Percentiles rank a stretch among this genome's conserved stretches.
phyloP scores from a whole-genome alignment of 495 filamentous ascomycete genomes.

The Evansstolkia leycettana region DNA sequence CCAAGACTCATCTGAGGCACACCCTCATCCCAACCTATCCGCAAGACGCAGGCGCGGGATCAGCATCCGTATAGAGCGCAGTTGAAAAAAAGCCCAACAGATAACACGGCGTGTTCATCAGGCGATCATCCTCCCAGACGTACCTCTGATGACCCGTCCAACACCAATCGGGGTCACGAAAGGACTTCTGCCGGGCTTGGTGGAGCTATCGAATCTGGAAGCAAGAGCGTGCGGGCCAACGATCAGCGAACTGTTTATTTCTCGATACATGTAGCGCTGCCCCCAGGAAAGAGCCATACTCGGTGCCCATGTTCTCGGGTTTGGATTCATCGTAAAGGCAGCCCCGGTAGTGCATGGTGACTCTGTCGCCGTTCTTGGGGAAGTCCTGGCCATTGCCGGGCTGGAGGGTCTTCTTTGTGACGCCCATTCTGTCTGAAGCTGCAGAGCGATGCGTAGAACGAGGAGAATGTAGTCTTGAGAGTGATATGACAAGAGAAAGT shows the following conservation, averaged over 20 bases:
- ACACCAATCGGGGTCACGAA: slow-evolving; percentile 60
- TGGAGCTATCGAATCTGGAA: slow-evolving; percentile 68
- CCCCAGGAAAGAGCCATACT: slow-evolving; percentile 26
- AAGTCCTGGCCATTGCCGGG: slow-evolving; percentile 40
- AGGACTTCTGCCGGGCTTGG: slow-evolving; percentile 39
- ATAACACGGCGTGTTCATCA: too few relatives aligned
- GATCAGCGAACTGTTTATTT: background rate
- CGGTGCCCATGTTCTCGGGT: slow-evolving; percentile 33
- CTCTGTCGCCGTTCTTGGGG: slow-evolving; percentile 49
- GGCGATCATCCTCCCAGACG: slow-evolving; percentile 4
- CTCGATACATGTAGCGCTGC: background rate
- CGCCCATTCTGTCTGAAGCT: slow-evolving; percentile 38
- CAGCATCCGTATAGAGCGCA: too few relatives aligned
- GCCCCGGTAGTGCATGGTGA: slow-evolving; percentile 76
- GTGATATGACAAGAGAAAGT: background rate
- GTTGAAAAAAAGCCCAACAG: too few relatives aligned
- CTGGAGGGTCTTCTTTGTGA: slow-evolving; percentile 29
- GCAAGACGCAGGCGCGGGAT: too few relatives aligned
- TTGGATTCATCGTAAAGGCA: slow-evolving; percentile 55
- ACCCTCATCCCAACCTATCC: slow-evolving; percentile 78
- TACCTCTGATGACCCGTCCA: slow-evolving; percentile 71
- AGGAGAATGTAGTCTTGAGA: too few relatives aligned
- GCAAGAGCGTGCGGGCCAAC: background rate
- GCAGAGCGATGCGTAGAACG: background rate
- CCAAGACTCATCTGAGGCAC: slow-evolving; percentile 69